phyloP scores from a whole-genome alignment of 2,329 filamentous ascomycete species.

The Ambrosiella xylebori region DNA sequence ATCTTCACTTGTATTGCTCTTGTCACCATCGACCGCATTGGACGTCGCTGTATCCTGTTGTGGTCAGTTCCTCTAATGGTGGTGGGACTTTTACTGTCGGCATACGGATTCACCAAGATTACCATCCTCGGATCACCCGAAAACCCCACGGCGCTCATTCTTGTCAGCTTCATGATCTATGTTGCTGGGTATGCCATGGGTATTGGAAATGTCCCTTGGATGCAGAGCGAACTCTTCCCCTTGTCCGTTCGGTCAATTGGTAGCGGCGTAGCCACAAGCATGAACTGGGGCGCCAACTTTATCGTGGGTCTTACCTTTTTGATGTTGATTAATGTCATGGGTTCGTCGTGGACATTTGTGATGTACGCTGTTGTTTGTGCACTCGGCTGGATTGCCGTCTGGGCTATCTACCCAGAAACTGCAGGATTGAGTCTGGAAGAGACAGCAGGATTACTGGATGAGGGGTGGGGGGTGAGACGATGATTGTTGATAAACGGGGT shows the following conservation, averaged over 20 bases:
- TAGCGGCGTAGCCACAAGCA: constrained; percentile 57
- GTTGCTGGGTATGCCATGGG: constrained; percentile 76
- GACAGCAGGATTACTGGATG: constrained; percentile 50
- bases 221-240: constrained; percentile 84
- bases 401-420: constrained; percentile 71
- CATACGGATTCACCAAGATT: constrained; percentile 54
- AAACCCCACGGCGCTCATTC: constrained; percentile 37
- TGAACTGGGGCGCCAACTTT: constrained; percentile 79
- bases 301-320: constrained; percentile 73
- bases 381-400: constrained; percentile 49
- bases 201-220: constrained; percentile 87
- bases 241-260: constrained; percentile 56
- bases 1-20: constrained; percentile 61
- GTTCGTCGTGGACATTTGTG: constrained; percentile 60
- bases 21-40: constrained; percentile 60
- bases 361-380: constrained; percentile 60
- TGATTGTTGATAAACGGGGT: not conserved
- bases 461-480: constrained; percentile 50
- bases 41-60: constrained; percentile 63
- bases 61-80: constrained; percentile 76
- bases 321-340: constrained; percentile 64
- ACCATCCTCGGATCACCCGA: constrained; percentile 22
- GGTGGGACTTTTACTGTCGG: constrained; percentile 50
- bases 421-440: constrained; percentile 68
- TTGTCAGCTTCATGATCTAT: constrained; percentile 64